Base-by-base conservation (phyloP, 768 basidiomycete genomes). In the Leccinum sublutescens region DNA sequence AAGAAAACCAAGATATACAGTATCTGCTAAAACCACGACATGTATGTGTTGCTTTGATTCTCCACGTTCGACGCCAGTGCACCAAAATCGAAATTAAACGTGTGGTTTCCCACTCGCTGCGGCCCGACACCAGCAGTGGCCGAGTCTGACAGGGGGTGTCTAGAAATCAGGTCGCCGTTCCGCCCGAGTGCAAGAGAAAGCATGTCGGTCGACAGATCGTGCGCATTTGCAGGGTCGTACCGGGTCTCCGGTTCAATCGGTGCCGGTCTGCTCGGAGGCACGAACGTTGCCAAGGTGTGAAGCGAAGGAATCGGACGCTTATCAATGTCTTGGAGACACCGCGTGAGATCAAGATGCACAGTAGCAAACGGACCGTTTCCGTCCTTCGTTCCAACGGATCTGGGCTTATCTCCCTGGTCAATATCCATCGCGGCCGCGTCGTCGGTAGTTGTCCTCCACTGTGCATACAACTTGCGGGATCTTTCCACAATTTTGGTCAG, bases 31-130 rank as follows among this genome's bases (percentile, higher is more conserved):
- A 87, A 87, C 85, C 85, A 87, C 23, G 85, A 84, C 85, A 87
- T 86, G 67, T 84, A 86, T 38, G 72, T 73, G 55, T 75, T 73
- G 57, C 82, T 83, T 36, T 84, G 85, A 63, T 81, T 84, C 63
- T 82, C 82, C 59, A 83, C 72, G 50, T 82, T 79, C 50, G 77
- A 76, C 29, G 77, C 81, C 60, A 87, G 66, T 21, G 83, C 85
- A 5, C 85, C 85, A 64, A 85, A 78, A 60, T 86, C 85, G 66
- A 86, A 82, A 69, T 86, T 85, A 63, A 84, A 83, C 34, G 77
- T 78, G 56, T 82, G 79, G 62, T 80, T 80, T 47, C 77, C 79
- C 40, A 87, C 79, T 36, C 85, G 71, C 52, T 75, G 72, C 0
- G 64, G 62, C 47, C 72, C 73, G 31, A 60, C 61, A 0, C 68